A percentile compares a stretch with the other conserved stretches of the same genome.
These are phyloP conservation scores for Xylaria palmicola DNA, from an alignment of 495 filamentous ascomycete genomes.

Conservation along the genomic window DNA sequence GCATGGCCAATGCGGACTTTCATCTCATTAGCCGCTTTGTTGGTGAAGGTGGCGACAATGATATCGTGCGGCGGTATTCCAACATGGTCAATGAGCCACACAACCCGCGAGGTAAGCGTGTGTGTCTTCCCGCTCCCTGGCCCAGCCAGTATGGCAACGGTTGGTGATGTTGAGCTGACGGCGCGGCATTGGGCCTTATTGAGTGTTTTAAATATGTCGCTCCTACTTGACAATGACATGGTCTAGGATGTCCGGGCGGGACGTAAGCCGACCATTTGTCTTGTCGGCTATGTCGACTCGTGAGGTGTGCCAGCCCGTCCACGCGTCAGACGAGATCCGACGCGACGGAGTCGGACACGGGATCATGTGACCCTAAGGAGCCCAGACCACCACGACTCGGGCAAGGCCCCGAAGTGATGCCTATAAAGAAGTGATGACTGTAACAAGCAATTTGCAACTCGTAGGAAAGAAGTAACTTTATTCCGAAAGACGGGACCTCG, in stretches of 20 bases:
- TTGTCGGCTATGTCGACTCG: background rate
- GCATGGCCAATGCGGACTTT: slow-evolving; percentile 77
- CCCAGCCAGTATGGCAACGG: slow-evolving; percentile 88
- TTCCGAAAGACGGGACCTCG: no score
- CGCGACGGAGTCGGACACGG: slow-evolving; percentile 9
- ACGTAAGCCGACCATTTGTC: background rate
- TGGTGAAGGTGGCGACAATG: slow-evolving; percentile 95
- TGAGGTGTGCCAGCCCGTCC: background rate
- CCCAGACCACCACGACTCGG: background rate
- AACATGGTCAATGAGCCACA: slow-evolving; percentile 82
- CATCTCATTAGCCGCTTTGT: slow-evolving; percentile 97
- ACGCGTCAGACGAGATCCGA: background rate
- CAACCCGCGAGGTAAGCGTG: slow-evolving; percentile 90
- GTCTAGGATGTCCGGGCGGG: background rate
- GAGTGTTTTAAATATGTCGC: slow-evolving; percentile 68
- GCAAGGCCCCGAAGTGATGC: no score
- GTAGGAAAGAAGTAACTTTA: no score
- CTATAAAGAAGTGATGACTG: no score
- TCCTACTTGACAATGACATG: slow-evolving; percentile 30
- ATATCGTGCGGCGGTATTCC: slow-evolving; percentile 85
- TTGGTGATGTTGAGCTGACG: slow-evolving; percentile 72
- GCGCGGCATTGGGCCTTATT: slow-evolving; percentile 83
- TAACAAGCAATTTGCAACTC: no score
- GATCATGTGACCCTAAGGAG: slow-evolving; percentile 11
- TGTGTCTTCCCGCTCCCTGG: slow-evolving; percentile 90